Evolutionary conservation across 1,139 yeast genomes (phyloP).

Genomic region (Candida tunisiensis): DNA sequence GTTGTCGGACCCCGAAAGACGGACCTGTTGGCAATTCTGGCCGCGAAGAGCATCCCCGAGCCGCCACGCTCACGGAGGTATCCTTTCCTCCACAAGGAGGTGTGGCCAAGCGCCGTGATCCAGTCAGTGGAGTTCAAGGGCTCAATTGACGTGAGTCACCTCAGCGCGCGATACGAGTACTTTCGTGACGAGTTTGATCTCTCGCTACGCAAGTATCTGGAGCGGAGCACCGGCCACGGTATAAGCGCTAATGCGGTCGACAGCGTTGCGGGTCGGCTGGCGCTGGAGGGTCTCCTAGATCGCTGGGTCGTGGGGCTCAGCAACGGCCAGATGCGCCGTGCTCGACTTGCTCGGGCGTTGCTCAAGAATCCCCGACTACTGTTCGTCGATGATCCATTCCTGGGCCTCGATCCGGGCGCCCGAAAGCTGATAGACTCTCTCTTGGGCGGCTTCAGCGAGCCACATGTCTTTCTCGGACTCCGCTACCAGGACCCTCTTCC

Average conservation of each 20-base stretch:
- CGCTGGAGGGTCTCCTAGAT: constrained; percentile 37
- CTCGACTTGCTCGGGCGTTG: constrained; percentile 64
- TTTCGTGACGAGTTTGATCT: constrained; percentile 73
- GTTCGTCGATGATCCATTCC: constrained; percentile 76
- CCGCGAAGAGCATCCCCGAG: constrained; percentile 29
- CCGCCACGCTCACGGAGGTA: constrained; percentile 41
- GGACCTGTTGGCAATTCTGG: constrained; percentile 25
- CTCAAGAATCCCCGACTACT: constrained; percentile 48
- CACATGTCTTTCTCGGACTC: constrained; percentile 50
- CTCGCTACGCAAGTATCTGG: constrained; percentile 46
- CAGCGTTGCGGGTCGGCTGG: constrained; percentile 31
- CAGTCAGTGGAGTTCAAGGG: constrained; percentile 50
- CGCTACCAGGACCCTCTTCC: constrained; percentile 66
- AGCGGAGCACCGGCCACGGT: constrained; percentile 18
- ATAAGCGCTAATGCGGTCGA: constrained; percentile 20
- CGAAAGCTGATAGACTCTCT: constrained; percentile 40
- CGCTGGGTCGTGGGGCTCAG: constrained; percentile 80
- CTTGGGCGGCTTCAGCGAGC: constrained; percentile 19
- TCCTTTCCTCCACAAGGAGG: constrained; percentile 29
- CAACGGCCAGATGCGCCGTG: constrained; percentile 88
- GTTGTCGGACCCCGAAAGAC: constrained; percentile 32
- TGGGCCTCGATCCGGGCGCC: constrained; percentile 77
- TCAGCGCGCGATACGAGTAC: constrained; percentile 80
- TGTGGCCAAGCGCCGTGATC: constrained; percentile 31
- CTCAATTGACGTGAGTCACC: constrained; percentile 42